Evolutionary conservation across 164 flowering plant genomes (phyloP), one percentile per base, ranked within the genome.

Genomic region (Pachysandra terminalis): DNA sequence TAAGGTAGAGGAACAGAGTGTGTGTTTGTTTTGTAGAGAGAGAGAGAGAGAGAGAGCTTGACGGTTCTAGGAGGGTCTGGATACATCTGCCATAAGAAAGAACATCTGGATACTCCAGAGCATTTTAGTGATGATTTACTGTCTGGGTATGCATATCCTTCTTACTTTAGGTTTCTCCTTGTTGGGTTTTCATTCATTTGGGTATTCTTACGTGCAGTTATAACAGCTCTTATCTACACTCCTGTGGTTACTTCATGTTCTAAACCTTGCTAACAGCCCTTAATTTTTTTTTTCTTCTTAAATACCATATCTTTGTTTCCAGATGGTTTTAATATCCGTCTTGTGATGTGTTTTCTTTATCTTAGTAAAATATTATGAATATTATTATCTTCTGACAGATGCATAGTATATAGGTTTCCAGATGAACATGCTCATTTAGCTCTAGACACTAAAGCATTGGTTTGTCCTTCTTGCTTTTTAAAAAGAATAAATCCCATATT

Each of bases 91-190:
- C 32, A 77, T 77, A 81, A 60, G 70, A 65, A 76, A 49, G 68
- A 73, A 56, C 25, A 32, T 60, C 26, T 68, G 61, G 77, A 52
- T 71, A 59, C 57, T 81, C 26, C 78, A 68, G 63, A 59, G 72
- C 55, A 54, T 81, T 24, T 49, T 78, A 10, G 19, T 75, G 41
- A 9, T 78, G 71, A 70, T 48, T 23, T 74, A 59, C 74, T 74
- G 45, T 64, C 41, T 78, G 77, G 80, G 84, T 81, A 78, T 67
- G 79, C 35, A 45, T n/a, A 17, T 19, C 13, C 24, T 56, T 21
- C 25, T 19, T 61, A 5, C 56, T 21, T 37, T 27, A 19, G 8
- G 40, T 16, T 25, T 61, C 15, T 9, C 25, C 21, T 16, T 21
- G 12, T 15, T 9, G 13, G 17, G 0, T 14, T 9, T 48, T 21